phyloP scores from a whole-genome alignment of 345 rosid species.

The Eucalyptus viminalis region DNA sequence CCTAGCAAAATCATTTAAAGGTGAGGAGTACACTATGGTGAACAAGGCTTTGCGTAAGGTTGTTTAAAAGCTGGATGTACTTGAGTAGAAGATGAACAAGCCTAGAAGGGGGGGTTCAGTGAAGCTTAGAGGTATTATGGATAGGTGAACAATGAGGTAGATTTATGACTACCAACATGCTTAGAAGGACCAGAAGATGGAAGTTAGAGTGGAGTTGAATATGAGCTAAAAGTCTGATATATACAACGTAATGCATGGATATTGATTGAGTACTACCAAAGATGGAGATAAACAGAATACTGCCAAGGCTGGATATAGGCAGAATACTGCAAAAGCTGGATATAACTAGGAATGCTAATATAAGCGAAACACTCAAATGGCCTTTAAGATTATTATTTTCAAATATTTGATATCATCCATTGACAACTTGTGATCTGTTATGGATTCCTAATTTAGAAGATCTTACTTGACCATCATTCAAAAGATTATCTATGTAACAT shows the following conservation, averaged over 20 bases:
- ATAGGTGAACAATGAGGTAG: neutral
- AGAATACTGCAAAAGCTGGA: neutral
- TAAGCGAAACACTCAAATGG: neutral
- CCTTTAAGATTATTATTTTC: neutral
- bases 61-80: neutral
- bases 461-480: neutral
- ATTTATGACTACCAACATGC: neutral
- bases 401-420: neutral
- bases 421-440: neutral
- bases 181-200: neutral
- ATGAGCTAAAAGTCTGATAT: neutral
- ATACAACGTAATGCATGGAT: too few relatives aligned
- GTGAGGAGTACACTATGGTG: neutral
- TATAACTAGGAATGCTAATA: neutral
- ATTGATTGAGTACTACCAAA: neutral
- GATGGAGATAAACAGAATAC: neutral
- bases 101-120: accelerated
- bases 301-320: neutral
- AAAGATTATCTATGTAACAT: neutral
- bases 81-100: neutral
- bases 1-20: neutral
- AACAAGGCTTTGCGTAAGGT: neutral
- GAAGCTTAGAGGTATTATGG: neutral
- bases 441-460: neutral
- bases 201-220: neutral